Evolutionary conservation across 2,329 filamentous ascomycete species (phyloP).

Genomic region (Leptographium galeiforme): DNA sequence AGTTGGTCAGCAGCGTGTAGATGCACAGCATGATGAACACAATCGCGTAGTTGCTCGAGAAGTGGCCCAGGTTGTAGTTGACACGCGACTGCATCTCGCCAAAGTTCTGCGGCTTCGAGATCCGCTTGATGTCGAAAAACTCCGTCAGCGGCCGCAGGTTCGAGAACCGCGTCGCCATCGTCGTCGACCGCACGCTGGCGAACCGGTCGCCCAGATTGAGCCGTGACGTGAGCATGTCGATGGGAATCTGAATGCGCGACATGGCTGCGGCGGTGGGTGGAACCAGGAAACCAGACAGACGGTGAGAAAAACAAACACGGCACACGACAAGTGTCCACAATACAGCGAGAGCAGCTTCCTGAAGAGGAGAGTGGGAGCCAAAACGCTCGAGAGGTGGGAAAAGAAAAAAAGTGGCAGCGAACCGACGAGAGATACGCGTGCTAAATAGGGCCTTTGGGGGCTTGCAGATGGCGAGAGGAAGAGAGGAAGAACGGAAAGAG

Average conservation of each 20-base stretch:
- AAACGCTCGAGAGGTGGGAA: not conserved
- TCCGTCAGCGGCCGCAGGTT: slow-evolving; percentile 85
- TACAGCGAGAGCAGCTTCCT: too few species aligned
- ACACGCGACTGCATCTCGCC: slow-evolving; percentile 75
- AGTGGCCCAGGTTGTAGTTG: slow-evolving; percentile 95
- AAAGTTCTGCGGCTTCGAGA: slow-evolving; percentile 91
- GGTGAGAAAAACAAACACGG: not conserved
- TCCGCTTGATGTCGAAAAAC: slow-evolving; percentile 89
- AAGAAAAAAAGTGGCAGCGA: not conserved
- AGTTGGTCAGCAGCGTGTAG: slow-evolving; percentile 86
- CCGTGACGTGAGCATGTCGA: slow-evolving; percentile 82
- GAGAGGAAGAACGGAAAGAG: not conserved
- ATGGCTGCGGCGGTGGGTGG: slow-evolving; percentile 28
- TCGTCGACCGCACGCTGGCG: slow-evolving; percentile 66
- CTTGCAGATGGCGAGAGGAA: not conserved
- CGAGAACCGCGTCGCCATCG: slow-evolving; percentile 70
- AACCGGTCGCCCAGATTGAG: slow-evolving; percentile 80
- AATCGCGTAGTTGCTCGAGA: slow-evolving; percentile 95
- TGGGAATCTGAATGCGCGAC: slow-evolving; percentile 82
- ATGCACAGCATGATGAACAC: slow-evolving; percentile 92
- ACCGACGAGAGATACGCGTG: not conserved
- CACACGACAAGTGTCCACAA: not conserved
- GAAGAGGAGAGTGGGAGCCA: too few species aligned
- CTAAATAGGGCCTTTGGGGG: not conserved
- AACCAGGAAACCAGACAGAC: too few species aligned